Evolutionary conservation across 805 yeast genomes (phyloP), one percentile per base, ranked within the genome.

Genomic region (Wickerhamomyces silvicola): DNA sequence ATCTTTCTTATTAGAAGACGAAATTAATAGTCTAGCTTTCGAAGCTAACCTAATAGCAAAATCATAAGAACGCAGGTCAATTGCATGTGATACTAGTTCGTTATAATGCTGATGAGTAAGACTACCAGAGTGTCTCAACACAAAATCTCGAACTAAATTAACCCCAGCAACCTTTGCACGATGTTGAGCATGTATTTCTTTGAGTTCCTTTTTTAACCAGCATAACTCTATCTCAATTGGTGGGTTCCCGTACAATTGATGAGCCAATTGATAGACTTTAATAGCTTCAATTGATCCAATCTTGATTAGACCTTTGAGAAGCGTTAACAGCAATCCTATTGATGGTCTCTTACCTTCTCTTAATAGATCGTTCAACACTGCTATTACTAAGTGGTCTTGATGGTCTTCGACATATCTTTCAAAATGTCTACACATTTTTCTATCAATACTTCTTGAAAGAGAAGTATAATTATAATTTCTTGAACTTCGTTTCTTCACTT

Each of bases 281-380:
- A 27, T 12, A 20, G 37, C 35, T 7, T 42, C 15, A 1, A 34
- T 13, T 2, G 54, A 48, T 7, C 34, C 23, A 26, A 42, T 21
- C 6, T 19, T 15, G 8, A 38, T 19, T 14, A 48, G 25, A 1
- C 36, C 31, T 13, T 28, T 27, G 22, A 50, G 19, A 5, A 42
- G 33, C 6, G 7, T 7, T 6, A 24, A 18, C 4, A 48, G 27
- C 17, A 43, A 22, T 4, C 23, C 29, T 7, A 39, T 17, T 5
- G 42, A 28, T 15, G 52, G 53, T 17, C 41, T 37, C 9, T 31
- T 36, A 7, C 52, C 52, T 2, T 30, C 39, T n/a, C 54, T 34
- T 1, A 45, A 11, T 10, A 30, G 12, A 17, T 32, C 28, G 10
- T 28, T 38, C 7, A 40, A 27, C 17, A 27, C 14, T 2, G 30